Base-by-base conservation (phyloP, 495 filamentous ascomycete species). In the Penicillium fimorum region DNA sequence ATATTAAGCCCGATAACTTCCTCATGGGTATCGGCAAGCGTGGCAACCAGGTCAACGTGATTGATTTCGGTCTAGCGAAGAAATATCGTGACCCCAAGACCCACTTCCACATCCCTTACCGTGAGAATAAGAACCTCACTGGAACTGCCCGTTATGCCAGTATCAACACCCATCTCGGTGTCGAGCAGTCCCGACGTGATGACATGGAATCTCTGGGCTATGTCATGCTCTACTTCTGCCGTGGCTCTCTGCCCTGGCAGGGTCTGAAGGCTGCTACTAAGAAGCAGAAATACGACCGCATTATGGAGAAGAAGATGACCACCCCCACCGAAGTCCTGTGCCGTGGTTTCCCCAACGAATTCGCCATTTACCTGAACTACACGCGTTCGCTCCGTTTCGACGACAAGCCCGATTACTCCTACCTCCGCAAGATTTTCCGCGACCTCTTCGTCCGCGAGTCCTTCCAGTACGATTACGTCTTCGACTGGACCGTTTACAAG, bases 281-380 rank as follows among this genome's bases (percentile, higher is more conserved):
- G 85, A 97, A 99, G 87, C 94, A 99, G 81, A 99, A 97, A 78
- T 97, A 99, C 69, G 95, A 99, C 76, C 87, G 95, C 50, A 99
- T 99, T 77, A 99, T 97, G 95, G 95, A 99, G 82, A 99, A 99
- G 87, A 99, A 99, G 88, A 97, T 99, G 95, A 99, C 94, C 10
- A 99, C 95, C 6, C 94, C 95, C 17, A 99, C 95, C 63, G 95
- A 99, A 69, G 94, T 97, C 40, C 90, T 99, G 27, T 99, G 95
- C 86, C 91, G 94, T 72, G 94, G 92, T 52, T 97, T 99, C 79
- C 95, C 95, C 63, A 97, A 99, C 70, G 95, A 97, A 78, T 99
- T 99, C 71, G 93, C 95, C 76, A 97, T 97, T 75, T 99, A 99
- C 74, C 81, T 99, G 54, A 97, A 99, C 86, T 97, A 99, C 82